These are phyloP conservation scores for Salix caprea DNA, from an alignment of 345 rosid species.

Conservation along the genomic window DNA sequence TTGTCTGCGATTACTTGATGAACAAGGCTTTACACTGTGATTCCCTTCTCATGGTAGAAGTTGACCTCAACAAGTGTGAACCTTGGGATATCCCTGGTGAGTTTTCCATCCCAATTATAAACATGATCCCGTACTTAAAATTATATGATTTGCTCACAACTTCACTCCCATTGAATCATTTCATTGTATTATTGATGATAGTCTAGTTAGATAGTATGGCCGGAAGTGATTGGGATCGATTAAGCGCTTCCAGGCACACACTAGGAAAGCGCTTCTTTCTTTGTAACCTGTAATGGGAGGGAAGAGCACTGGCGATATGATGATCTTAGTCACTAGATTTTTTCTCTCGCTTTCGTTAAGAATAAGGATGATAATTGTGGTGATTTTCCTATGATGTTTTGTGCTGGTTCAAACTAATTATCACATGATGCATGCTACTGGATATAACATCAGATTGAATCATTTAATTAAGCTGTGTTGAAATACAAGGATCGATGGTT, in stretches of 20 bases:
- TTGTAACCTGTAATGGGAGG: neutral
- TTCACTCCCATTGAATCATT: neutral
- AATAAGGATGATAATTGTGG: conserved; percentile 8
- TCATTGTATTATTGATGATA: neutral
- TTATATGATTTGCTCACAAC: neutral
- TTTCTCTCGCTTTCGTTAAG: neutral
- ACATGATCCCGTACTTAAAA: neutral
- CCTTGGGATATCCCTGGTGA: conserved; percentile 97
- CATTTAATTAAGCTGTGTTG: too few species aligned
- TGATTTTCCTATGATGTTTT: neutral
- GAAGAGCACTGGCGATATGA: neutral
- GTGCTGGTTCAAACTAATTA: neutral
- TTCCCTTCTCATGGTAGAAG: conserved; percentile 53
- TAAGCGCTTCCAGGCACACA: neutral
- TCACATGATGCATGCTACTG: too few species aligned
- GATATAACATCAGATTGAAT: too few species aligned
- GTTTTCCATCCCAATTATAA: neutral
- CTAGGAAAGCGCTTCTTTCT: neutral
- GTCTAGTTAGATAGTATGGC: neutral
- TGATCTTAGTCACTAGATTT: neutral
- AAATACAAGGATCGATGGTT: too few species aligned
- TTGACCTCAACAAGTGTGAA: conserved; percentile 90
- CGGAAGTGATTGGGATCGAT: too few species aligned
- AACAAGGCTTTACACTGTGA: conserved; percentile 35
- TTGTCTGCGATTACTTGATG: conserved; percentile 81